These are phyloP conservation scores for Boletus fagicola DNA, from an alignment of 768 basidiomycete species.

Conservation along the genomic window DNA sequence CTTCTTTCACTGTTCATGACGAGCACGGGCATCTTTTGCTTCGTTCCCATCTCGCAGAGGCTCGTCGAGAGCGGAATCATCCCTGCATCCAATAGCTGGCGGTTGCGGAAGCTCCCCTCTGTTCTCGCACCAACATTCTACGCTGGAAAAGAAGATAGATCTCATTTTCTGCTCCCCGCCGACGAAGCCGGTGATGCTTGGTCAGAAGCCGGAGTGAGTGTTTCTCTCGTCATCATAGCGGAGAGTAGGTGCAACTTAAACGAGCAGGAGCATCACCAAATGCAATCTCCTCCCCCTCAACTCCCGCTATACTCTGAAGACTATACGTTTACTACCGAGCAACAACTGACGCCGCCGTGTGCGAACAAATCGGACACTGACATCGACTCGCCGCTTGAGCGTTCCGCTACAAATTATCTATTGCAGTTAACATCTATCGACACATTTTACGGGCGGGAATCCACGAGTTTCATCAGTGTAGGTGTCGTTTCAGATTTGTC, in stretches of 20 bases:
- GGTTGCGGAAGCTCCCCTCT: background rate
- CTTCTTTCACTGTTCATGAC: constrained; percentile 25
- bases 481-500: background rate
- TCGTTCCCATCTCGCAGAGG: constrained; percentile 27
- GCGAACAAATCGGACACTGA: background rate
- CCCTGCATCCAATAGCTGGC: constrained; percentile 7
- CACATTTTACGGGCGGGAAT: constrained; percentile 6
- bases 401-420: background rate
- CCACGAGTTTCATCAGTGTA: constrained; percentile 12
- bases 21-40: constrained; percentile 27
- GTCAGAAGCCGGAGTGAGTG: constrained; percentile 8
- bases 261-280: constrained; percentile 1
- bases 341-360: background rate
- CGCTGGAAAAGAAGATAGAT: background rate
- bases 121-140: background rate
- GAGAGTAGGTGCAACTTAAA: background rate
- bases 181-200: background rate
- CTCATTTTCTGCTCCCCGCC: background rate
- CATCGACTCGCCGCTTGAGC: background rate
- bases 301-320: background rate
- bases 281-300: background rate
- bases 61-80: constrained; percentile 25
- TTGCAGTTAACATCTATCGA: background rate
- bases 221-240: background rate
- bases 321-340: background rate